These are phyloP conservation scores for Nakazawaea wyomingensis DNA, from an alignment of 805 yeast species.

Conservation along the genomic window DNA sequence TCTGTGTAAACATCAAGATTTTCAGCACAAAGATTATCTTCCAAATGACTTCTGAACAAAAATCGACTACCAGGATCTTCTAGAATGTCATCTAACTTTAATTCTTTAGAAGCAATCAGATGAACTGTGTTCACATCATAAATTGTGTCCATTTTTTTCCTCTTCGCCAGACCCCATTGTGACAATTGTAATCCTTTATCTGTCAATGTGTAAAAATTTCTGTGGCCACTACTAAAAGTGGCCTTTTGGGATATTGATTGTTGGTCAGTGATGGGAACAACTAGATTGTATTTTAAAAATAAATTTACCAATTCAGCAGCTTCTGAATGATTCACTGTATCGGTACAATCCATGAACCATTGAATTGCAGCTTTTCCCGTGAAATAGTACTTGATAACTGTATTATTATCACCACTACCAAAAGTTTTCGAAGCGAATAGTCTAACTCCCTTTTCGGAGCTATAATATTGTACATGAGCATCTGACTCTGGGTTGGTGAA, in stretches of 20 bases:
- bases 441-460: constrained; percentile 60
- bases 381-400: constrained; percentile 39
- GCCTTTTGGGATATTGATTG: constrained; percentile 29
- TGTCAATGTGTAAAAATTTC: constrained; percentile 39
- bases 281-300: constrained; percentile 41
- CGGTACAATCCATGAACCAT: constrained; percentile 90
- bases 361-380: constrained; percentile 78
- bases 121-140: background rate
- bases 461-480: constrained; percentile 74
- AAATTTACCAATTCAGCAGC: constrained; percentile 49
- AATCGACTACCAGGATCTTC: constrained; percentile 73
- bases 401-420: constrained; percentile 17
- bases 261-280: constrained; percentile 36
- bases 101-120: background rate
- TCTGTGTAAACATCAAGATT: constrained; percentile 69
- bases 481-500: constrained; percentile 90
- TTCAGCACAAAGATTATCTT: constrained; percentile 63
- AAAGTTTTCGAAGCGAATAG: constrained; percentile 41
- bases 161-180: too few relatives aligned
- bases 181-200: constrained; percentile 35
- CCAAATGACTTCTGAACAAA: constrained; percentile 61
- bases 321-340: constrained; percentile 47
- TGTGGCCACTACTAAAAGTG: constrained; percentile 29
- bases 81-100: constrained; percentile 38
- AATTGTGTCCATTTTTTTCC: background rate